phyloP scores from a whole-genome alignment of 2,329 filamentous ascomycete genomes.

The Emergomyces pasteurianus region DNA sequence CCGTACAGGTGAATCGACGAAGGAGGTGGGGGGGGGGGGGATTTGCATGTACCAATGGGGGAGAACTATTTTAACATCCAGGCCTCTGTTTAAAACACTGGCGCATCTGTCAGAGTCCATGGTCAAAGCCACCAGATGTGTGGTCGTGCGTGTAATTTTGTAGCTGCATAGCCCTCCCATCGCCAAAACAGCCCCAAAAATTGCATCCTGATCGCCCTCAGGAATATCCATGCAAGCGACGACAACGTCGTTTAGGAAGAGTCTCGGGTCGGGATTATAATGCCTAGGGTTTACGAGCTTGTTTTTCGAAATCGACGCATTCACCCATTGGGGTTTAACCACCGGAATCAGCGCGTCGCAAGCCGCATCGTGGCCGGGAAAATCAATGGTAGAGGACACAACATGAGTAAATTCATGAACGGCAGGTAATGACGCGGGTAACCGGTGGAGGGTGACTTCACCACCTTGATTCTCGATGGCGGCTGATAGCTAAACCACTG shows the following conservation, averaged over 20 bases:
- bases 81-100: slow-evolving; percentile 25
- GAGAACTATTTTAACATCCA: slow-evolving; percentile 71
- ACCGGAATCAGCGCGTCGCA: slow-evolving; percentile 71
- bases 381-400: slow-evolving; percentile 71
- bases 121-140: slow-evolving; percentile 76
- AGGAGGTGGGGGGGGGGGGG: too few relatives aligned
- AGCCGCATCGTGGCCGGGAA: slow-evolving; percentile 69
- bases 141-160: slow-evolving; percentile 60
- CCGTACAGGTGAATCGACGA: slow-evolving; percentile 12
- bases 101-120: slow-evolving; percentile 62
- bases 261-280: slow-evolving; percentile 78
- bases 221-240: slow-evolving; percentile 78
- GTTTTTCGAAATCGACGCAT: slow-evolving; percentile 53
- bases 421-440: slow-evolving; percentile 24
- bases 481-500: slow-evolving; percentile 16
- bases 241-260: slow-evolving; percentile 78
- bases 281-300: slow-evolving; percentile 68
- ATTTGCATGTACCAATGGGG: slow-evolving; percentile 64
- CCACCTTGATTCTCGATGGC: slow-evolving; percentile 39
- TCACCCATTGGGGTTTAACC: slow-evolving; percentile 71
- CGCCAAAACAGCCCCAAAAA: slow-evolving; percentile 77
- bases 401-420: slow-evolving; percentile 49
- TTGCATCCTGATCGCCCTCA: slow-evolving; percentile 76
- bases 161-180: slow-evolving; percentile 74
- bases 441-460: slow-evolving; percentile 31